phyloP scores from a whole-genome alignment of 2,329 filamentous ascomycete species.

The Cryphonectria japonica region DNA sequence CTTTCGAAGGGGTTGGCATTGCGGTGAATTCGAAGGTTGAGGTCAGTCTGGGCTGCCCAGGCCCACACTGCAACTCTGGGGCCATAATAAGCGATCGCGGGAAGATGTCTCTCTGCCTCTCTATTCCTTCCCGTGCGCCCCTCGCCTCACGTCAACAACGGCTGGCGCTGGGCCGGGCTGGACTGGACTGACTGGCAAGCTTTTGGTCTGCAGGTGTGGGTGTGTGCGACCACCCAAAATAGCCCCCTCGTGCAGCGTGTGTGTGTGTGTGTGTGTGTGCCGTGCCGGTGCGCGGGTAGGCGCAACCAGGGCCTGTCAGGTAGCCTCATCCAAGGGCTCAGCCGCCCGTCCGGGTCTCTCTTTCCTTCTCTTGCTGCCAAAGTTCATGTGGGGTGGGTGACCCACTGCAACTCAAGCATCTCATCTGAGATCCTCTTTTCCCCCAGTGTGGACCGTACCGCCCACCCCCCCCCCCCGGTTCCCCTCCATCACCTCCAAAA shows the following conservation, averaged over 20 bases:
- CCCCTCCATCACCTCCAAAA: neutral
- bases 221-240: constrained; percentile 3
- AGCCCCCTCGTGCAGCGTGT: neutral
- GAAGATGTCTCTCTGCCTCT: neutral
- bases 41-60: too few relatives aligned
- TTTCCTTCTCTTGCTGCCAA: neutral
- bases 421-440: neutral
- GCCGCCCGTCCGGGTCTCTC: neutral
- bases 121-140: neutral
- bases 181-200: too few relatives aligned
- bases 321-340: neutral
- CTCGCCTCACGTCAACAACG: neutral
- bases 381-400: neutral
- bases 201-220: neutral
- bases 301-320: neutral
- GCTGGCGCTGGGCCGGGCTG: neutral
- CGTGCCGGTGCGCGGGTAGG: neutral
- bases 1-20: too few relatives aligned
- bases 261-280: neutral
- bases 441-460: neutral
- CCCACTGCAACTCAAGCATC: neutral
- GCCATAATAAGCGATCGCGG: neutral
- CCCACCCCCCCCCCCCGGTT: neutral
- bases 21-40: too few relatives aligned
- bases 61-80: neutral